Conservation (phyloP, 306 rosid genomes). For the Sesbania bispinosa region DNA sequence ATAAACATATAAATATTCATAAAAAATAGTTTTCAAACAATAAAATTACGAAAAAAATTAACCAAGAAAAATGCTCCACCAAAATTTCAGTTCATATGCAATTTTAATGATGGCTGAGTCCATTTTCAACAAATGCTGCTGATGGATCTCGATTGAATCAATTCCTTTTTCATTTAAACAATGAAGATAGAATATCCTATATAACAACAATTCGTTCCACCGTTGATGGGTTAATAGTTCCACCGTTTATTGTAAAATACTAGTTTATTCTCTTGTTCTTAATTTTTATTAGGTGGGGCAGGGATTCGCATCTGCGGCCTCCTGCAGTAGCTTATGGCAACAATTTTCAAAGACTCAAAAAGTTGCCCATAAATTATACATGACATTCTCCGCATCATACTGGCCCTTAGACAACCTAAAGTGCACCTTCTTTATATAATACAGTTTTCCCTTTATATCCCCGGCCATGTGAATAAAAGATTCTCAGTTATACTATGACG, state of each 20-base stretch:
- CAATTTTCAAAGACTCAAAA: not conserved
- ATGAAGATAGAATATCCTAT: not conserved
- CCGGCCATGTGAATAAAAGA: not conserved
- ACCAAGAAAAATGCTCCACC: too few species aligned
- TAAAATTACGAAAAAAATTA: too few species aligned
- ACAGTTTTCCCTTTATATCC: too few species aligned
- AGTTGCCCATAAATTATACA: constrained; percentile 1
- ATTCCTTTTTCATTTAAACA: not conserved
- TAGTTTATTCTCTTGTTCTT: not conserved
- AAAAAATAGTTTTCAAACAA: too few species aligned
- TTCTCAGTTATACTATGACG: not conserved
- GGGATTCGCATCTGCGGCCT: not conserved
- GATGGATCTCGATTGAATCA: not conserved
- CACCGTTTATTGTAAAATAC: not conserved
- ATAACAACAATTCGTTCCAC: not conserved
- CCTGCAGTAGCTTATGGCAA: constrained; percentile 17
- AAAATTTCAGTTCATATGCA: too few species aligned
- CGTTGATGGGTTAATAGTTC: not conserved
- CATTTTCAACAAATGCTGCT: constrained; percentile 28
- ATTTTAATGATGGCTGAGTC: not conserved
- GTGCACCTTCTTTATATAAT: not conserved
- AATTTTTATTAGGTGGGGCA: not conserved
- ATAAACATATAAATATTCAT: too few species aligned
- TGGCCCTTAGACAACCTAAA: constrained; percentile 14
- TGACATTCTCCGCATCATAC: constrained; percentile 17